Percentiles rank a stretch among this genome's conserved stretches.
These are phyloP conservation scores for Fraxinus nigra DNA, from an alignment of 305 asterid genomes.

Conservation along the genomic window DNA sequence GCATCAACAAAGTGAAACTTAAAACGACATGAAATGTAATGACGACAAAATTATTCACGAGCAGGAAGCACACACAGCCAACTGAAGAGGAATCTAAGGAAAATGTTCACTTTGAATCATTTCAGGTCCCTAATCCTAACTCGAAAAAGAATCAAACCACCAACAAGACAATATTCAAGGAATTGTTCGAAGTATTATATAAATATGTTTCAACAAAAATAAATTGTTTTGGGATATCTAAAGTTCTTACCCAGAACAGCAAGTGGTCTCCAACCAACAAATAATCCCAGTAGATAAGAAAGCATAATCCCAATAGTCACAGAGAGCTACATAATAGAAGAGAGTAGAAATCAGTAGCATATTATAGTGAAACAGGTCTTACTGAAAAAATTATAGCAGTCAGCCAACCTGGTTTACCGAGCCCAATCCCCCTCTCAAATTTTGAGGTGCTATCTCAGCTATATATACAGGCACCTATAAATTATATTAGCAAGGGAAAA, in stretches of 20 bases:
- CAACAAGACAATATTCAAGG: background rate
- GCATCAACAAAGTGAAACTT: background rate
- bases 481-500: slow-evolving; percentile 2
- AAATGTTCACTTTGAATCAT: background rate
- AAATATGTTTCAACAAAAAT: background rate
- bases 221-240: background rate
- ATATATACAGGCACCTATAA: slow-evolving; percentile 89
- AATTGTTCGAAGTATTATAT: background rate
- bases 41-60: background rate
- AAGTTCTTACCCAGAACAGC: slow-evolving; percentile 81
- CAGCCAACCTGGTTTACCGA: slow-evolving; percentile 88
- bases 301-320: slow-evolving; percentile 93
- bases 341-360: slow-evolving; percentile 9
- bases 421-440: slow-evolving; percentile 81
- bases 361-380: slow-evolving; percentile 10
- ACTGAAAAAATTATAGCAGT: slow-evolving; percentile 9
- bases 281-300: slow-evolving; percentile 79
- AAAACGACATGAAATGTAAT: background rate
- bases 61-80: background rate
- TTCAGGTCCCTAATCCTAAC: background rate
- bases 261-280: slow-evolving; percentile 81
- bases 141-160: background rate
- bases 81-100: background rate
- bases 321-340: slow-evolving; percentile 57
- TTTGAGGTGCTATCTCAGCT: slow-evolving; percentile 95